These are phyloP conservation scores for Spinacia oleracea DNA, from an alignment of 179 eudicot species.

Conservation along the genomic window DNA sequence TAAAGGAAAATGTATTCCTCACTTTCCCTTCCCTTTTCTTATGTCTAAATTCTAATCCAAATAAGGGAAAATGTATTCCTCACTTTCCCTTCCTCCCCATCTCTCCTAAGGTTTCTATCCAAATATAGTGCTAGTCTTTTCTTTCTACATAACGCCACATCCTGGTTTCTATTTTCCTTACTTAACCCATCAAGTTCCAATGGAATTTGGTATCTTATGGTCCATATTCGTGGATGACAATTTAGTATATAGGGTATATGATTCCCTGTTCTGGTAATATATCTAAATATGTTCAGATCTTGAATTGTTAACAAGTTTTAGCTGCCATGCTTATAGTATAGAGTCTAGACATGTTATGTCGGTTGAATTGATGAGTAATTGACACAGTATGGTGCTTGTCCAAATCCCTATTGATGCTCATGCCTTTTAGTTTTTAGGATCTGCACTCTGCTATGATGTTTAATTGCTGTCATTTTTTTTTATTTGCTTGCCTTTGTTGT, in stretches of 20 bases:
- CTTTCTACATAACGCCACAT: not conserved
- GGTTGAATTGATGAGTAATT: not conserved
- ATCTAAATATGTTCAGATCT: not conserved
- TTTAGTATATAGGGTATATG: not conserved
- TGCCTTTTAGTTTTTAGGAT: not conserved
- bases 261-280: not conserved
- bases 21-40: no score
- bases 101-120: no score
- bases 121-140: no score
- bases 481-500: conserved; percentile 1
- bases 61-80: no score
- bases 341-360: not conserved
- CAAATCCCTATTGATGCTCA: conserved; percentile 4
- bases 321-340: not conserved
- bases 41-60: no score
- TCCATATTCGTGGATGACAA: not conserved
- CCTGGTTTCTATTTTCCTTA: not conserved
- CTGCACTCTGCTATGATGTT: not conserved
- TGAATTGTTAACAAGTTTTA: not conserved
- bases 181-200: not conserved
- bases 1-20: no score
- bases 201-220: not conserved
- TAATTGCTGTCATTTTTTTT: not conserved
- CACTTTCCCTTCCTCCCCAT: no score
- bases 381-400: not conserved